Percentiles rank a stretch among this genome's conserved stretches.
phyloP scores from a whole-genome alignment of 345 rosid species.

The Eucalyptus sp. region DNA sequence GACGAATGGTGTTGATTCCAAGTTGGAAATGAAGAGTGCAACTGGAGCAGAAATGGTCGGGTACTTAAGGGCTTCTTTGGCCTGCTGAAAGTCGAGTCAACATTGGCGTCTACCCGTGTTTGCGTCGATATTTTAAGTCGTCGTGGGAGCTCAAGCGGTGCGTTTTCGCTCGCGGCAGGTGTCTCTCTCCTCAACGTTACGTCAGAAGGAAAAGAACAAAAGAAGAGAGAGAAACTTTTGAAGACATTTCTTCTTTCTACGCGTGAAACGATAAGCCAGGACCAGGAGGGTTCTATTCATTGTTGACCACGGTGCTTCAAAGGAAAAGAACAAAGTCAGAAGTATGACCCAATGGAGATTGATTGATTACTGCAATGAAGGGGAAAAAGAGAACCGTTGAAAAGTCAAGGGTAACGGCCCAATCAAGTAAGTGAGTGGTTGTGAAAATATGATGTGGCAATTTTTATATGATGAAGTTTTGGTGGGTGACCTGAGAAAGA shows the following conservation, averaged over 20 bases:
- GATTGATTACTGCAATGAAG: background rate
- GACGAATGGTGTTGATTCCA: background rate
- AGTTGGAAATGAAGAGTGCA: background rate
- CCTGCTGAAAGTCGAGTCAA: background rate
- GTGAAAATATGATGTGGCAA: background rate
- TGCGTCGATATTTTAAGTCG: background rate
- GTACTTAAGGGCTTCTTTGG: background rate
- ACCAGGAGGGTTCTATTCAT: background rate
- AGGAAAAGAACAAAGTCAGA: background rate
- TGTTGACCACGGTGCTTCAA: background rate
- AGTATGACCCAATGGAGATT: background rate
- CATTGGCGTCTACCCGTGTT: background rate
- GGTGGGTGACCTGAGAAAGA: background rate
- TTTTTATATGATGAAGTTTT: background rate
- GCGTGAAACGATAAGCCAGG: background rate
- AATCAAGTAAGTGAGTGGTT: background rate
- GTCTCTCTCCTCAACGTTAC: background rate
- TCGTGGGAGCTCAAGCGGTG: background rate
- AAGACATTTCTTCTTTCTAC: background rate
- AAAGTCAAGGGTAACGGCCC: background rate
- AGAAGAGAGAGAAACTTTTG: background rate
- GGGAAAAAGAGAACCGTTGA: background rate
- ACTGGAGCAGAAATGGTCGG: background rate
- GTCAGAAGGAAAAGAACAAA: background rate
- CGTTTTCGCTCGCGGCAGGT: background rate